Base-by-base conservation (phyloP, 2,329 filamentous ascomycete genomes). In the Beauveria brongniartii region DNA sequence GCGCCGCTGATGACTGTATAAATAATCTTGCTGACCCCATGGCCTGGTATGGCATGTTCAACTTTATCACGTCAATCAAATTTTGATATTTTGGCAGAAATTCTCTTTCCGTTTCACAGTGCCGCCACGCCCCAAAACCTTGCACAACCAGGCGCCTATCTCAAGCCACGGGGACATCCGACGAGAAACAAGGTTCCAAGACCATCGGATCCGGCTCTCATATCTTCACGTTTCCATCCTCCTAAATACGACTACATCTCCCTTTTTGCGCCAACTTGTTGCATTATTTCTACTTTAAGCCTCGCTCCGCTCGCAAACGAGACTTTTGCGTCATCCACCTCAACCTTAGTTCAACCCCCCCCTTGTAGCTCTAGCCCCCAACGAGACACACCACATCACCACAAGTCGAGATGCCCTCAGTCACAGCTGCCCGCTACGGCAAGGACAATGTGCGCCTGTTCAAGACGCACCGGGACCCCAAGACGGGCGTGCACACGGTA, bases 371-470 rank as follows among this genome's bases (percentile, higher is more conserved):
- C 12, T 41, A 24, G 10, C 55, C n/a, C 20, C 22, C 28, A 24
- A 26, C 43, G 14, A 22, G n/a, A n/a, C 34, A 59, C 34, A 5
- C 12, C n/a, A n/a, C 44, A 43, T 22, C 55, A 41, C 52, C 44
- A 51, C 44, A 26, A 10, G n/a, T n/a, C 41, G 22, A 44, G 78
- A 86, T 87, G 83, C 75, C 83, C 65, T 73, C 74, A 67, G 75
- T 87, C 63, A 78, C 82, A 63, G 77, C 83, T 69, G 89, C 90
- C 69, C 86, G 87, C 72, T 93, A 92, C 74, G 90, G 90, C 78
- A 93, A 99, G 85, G 94, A 97, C 84, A 97, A 99, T 79, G 89
- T 99, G 82, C 92, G 94, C 71, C 86, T 99, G 69, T 96, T 89
- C 85, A 99, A 99, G 77, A 92, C 97, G 70, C 82, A 95, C 71